Conservation (phyloP, 83 land plant species). For the Isoetes engelmannii region DNA sequence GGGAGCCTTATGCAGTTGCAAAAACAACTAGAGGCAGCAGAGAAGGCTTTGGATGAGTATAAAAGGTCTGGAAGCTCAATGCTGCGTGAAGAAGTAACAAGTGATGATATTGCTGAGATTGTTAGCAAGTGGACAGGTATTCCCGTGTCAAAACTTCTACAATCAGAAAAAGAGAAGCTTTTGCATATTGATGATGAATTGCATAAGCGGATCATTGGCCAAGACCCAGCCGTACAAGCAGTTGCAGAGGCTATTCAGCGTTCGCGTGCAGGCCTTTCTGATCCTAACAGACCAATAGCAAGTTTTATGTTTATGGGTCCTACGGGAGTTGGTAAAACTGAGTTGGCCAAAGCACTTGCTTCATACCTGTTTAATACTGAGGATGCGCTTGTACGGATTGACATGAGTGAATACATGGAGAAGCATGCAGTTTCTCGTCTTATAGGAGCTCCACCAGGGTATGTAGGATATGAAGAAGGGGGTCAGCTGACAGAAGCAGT, state of each 20-base stretch:
- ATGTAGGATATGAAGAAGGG: slow-evolving; percentile 99
- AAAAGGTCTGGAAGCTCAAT: slow-evolving; percentile 81
- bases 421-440: slow-evolving; percentile 94
- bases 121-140: slow-evolving; percentile 82
- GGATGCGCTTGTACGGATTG: slow-evolving; percentile 83
- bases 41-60: slow-evolving; percentile 77
- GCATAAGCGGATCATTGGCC: slow-evolving; percentile 69
- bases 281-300: slow-evolving; percentile 68
- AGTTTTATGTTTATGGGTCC: slow-evolving; percentile 98
- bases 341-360: slow-evolving; percentile 95
- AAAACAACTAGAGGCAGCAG: slow-evolving; percentile 68
- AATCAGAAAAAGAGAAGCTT: slow-evolving; percentile 61
- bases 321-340: slow-evolving; percentile 97
- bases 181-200: slow-evolving; percentile 62
- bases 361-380: slow-evolving; percentile 93
- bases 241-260: slow-evolving; percentile 75
- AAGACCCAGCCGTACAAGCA: slow-evolving; percentile 63
- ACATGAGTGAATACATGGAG: slow-evolving; percentile 99
- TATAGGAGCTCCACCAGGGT: slow-evolving; percentile 98
- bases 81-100: slow-evolving; percentile 89
- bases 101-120: slow-evolving; percentile 70
- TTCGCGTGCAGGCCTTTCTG: slow-evolving; percentile 67
- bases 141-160: slow-evolving; percentile 58
- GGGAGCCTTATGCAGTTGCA: slow-evolving; percentile 83
- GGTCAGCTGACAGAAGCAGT: slow-evolving; percentile 95